Evolutionary conservation across 345 rosid species (phyloP).

Genomic region (Bruguiera parviflora): DNA sequence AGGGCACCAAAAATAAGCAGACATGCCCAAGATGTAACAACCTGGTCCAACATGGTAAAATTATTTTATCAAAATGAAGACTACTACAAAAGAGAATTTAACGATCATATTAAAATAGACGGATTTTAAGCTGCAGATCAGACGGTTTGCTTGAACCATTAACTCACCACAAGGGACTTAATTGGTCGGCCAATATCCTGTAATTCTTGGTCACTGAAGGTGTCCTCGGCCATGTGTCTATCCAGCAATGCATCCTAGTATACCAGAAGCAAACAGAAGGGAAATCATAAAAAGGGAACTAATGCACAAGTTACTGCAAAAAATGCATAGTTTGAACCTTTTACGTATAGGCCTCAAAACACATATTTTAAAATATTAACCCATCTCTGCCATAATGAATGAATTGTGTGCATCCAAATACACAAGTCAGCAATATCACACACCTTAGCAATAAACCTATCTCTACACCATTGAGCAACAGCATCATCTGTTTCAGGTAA

Average conservation of each 20-base stretch:
- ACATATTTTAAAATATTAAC: not conserved
- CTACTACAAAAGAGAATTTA: not conserved
- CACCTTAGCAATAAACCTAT: conserved; percentile 34
- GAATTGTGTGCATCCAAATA: not conserved
- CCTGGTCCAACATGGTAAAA: conserved; percentile 14
- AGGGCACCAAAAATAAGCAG: conserved; percentile 18
- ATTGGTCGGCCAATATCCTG: conserved; percentile 27
- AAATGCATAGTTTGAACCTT: not conserved
- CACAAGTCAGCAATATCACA: not conserved
- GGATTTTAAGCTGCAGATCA: too few relatives aligned
- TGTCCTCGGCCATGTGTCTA: conserved; percentile 25
- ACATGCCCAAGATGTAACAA: conserved; percentile 29
- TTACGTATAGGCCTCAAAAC: not conserved
- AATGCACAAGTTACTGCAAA: not conserved
- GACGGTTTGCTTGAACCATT: not conserved
- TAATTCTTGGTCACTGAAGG: conserved; percentile 28
- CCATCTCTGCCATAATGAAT: not conserved
- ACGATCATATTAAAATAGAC: not conserved
- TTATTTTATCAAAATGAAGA: not conserved
- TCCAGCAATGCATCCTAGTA: conserved; percentile 31
- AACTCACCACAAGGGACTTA: conserved; percentile 32
- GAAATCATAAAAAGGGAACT: not conserved
- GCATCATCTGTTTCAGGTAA: conserved; percentile 32
- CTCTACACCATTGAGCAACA: conserved; percentile 37
- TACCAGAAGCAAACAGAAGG: not conserved